Evolutionary conservation across 495 filamentous ascomycete species (phyloP), one percentile per base, ranked within the genome.

Genomic region (Paragyromitra xinjiangensis): DNA sequence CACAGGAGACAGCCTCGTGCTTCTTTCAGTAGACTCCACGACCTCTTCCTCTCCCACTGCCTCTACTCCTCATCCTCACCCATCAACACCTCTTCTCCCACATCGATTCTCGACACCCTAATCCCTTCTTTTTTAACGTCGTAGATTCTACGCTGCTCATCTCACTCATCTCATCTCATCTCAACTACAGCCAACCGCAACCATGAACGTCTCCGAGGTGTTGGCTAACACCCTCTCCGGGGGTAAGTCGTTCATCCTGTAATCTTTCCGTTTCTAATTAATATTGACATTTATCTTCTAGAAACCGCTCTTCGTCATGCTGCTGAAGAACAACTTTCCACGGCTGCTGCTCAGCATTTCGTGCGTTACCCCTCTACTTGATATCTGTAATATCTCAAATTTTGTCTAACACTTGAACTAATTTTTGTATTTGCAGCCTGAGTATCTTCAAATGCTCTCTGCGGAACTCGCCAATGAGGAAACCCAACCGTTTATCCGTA

Each of bases 381-480:
- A n/a, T 69, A 72, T 45, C 67, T 71, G 12, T n/a, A 24, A n/a
- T 63, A 24, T 9, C 11, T 14, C 44, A 62, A 63, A 62, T 26
- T 50, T 9, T 42, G 34, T 26, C 16, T 45, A 69, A 14, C 39
- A 45, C 67, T 55, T 64, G 51, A 74, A 55, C 71, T 62, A 40
- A 77, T 67, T 63, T 44, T 45, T 56, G 70, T 42, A 37, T 26
- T 59, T 81, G 78, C 77, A 99, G 95, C 90, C 95, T 72, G 88
- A 89, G 84, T 99, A 99, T 85, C 89, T 99, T 71, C 87, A 90
- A 76, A 95, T 94, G 69, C 91, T 99, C 79, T 93, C 93, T 64
- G 90, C 92, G 85, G 93, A 95, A 84, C 90, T 99, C 77, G 94
- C 94, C 80, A 97, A 97, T 85, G 96, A 98, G 78, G 88, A 88